Percentiles rank a stretch among this genome's conserved stretches.
Evolutionary conservation across 768 basidiomycete species (phyloP).

Genomic region (Russula ochroleuca): DNA sequence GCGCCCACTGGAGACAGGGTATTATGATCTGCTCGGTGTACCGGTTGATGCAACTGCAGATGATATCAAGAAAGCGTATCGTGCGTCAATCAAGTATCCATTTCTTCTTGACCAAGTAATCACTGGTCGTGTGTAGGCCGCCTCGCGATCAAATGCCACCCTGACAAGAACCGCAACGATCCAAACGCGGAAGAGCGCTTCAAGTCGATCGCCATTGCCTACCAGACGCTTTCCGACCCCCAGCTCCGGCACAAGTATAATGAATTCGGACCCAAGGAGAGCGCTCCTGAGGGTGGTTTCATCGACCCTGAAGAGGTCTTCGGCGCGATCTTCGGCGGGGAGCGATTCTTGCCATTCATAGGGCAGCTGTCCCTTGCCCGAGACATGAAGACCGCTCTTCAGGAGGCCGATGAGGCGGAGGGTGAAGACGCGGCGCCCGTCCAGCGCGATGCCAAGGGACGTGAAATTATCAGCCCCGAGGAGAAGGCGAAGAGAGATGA

Average conservation of each 20-base stretch:
- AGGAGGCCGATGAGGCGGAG: constrained; percentile 73
- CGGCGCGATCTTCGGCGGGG: constrained; percentile 85
- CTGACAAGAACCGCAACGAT: constrained; percentile 89
- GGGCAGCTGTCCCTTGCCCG: constrained; percentile 82
- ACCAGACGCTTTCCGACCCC: constrained; percentile 79
- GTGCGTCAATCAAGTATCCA: constrained; percentile 40
- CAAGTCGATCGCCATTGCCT: constrained; percentile 87
- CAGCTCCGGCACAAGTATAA: constrained; percentile 79
- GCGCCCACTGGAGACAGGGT: constrained; percentile 81
- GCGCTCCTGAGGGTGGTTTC: constrained; percentile 75
- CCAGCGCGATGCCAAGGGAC: constrained; percentile 49
- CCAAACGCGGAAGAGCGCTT: constrained; percentile 83
- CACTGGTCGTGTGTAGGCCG: constrained; percentile 46
- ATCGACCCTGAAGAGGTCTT: constrained; percentile 79
- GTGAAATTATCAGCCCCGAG: constrained; percentile 39
- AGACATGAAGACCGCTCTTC: constrained; percentile 91
- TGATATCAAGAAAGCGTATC: constrained; percentile 89
- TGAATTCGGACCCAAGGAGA: constrained; percentile 84
- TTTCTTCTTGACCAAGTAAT: not conserved
- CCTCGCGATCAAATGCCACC: constrained; percentile 86
- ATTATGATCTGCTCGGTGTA: constrained; percentile 83
- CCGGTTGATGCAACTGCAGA: constrained; percentile 70
- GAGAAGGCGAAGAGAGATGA: constrained; percentile 54
- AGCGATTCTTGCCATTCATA: constrained; percentile 80
- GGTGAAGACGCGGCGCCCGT: constrained; percentile 39